Conservation (phyloP, 1,284 basidiomycete genomes). For the Fomitopsis betulina region DNA sequence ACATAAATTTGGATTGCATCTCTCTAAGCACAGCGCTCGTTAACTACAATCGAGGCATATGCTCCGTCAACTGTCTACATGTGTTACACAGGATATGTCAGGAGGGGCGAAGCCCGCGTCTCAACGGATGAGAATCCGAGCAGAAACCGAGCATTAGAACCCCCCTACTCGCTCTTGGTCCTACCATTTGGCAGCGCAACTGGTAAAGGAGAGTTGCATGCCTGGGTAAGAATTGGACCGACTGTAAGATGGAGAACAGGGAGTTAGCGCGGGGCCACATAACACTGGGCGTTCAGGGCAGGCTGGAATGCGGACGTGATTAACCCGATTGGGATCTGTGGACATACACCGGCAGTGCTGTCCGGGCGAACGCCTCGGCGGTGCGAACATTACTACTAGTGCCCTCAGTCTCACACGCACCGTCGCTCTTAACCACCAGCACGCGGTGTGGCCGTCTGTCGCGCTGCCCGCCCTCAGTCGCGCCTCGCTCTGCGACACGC, state of each 20-base stretch:
- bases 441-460: background rate
- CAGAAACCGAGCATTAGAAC: constrained; percentile 62
- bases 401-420: background rate
- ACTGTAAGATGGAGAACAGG: constrained; percentile 47
- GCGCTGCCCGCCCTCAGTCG: background rate
- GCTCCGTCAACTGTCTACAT: background rate
- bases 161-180: constrained; percentile 64
- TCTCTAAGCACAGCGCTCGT: background rate
- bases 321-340: background rate
- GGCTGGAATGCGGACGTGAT: constrained; percentile 16
- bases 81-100: constrained; percentile 34
- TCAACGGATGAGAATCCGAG: constrained; percentile 24
- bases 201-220: constrained; percentile 38
- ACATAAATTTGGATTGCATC: background rate
- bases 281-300: constrained; percentile 33
- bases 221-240: constrained; percentile 65
- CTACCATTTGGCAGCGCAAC: constrained; percentile 68
- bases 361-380: background rate
- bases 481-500: background rate
- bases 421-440: background rate
- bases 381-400: background rate
- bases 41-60: background rate
- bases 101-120: constrained; percentile 64
- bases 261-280: constrained; percentile 8
- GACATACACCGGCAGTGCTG: background rate